Evolutionary conservation across 208 protist genomes (phyloP).

Genomic region (Naegleria fowleri): DNA sequence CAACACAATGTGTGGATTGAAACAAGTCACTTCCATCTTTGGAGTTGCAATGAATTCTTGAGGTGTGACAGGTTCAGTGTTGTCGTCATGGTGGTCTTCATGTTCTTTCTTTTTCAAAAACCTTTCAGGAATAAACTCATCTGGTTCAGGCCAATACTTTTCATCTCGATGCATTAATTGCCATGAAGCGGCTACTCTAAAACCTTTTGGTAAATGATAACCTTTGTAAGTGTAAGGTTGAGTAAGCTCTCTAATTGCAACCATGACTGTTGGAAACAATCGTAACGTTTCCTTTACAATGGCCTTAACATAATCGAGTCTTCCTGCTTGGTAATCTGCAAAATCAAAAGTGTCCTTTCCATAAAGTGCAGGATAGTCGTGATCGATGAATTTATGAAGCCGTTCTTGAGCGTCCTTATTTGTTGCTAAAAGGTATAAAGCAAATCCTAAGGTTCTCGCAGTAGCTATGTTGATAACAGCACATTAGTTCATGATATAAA

Average conservation of each 20-base stretch:
- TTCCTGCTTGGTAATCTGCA: not conserved
- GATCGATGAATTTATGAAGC: not conserved
- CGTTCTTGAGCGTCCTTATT: not conserved
- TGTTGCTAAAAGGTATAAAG: not conserved
- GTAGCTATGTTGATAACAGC: not conserved
- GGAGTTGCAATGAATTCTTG: not conserved
- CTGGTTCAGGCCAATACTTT: not conserved
- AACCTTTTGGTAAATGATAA: not conserved
- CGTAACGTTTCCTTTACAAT: not conserved
- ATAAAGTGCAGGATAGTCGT: not conserved
- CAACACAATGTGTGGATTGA: not conserved
- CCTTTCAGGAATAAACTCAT: not conserved
- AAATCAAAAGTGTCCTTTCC: not conserved
- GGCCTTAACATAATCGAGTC: not conserved
- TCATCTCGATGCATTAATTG: not conserved
- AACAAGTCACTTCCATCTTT: not conserved
- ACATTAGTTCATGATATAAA: no score
- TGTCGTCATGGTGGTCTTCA: not conserved
- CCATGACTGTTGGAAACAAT: not conserved
- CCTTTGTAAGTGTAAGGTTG: not conserved
- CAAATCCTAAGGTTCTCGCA: constrained; percentile 4
- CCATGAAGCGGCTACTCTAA: not conserved
- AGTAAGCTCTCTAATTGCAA: not conserved
- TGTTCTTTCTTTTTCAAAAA: not conserved
- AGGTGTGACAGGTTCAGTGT: not conserved